phyloP scores from a whole-genome alignment of 2,329 filamentous ascomycete species.

The Juglanconis oblonga region DNA sequence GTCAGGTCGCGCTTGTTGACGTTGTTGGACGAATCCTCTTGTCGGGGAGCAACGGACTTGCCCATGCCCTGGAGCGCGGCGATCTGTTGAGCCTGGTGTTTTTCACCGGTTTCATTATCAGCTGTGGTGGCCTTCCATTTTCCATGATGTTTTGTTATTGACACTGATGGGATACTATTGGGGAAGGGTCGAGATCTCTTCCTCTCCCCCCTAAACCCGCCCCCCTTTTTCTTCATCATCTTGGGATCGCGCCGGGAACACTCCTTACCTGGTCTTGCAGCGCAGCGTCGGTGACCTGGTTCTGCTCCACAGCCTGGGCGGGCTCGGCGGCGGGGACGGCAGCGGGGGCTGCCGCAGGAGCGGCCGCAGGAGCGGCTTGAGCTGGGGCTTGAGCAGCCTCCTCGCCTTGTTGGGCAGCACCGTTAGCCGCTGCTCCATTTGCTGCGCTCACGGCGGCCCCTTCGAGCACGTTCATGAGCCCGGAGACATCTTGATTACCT shows the following conservation, averaged over 20 bases:
- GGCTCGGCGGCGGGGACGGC: not conserved
- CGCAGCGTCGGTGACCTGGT: constrained; percentile 28
- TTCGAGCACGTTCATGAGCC: constrained; percentile 43
- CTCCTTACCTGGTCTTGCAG: constrained; percentile 35
- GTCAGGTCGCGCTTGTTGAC: constrained; percentile 43
- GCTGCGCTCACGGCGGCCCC: constrained; percentile 42
- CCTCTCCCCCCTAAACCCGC: no score
- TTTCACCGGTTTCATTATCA: no score
- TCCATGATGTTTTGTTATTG: no score
- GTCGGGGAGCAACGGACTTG: constrained; percentile 46
- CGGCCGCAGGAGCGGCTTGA: constrained; percentile 23
- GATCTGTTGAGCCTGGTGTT: constrained; percentile 36
- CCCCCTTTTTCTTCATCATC: no score
- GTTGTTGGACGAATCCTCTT: constrained; percentile 20
- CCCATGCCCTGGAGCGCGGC: constrained; percentile 45
- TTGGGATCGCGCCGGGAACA: not conserved
- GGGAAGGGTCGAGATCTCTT: no score
- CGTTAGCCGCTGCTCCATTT: constrained; percentile 25
- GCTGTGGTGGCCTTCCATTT: no score
- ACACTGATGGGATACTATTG: not conserved
- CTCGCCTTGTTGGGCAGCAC: constrained; percentile 21
- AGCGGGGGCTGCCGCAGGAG: constrained; percentile 9
- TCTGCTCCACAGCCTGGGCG: not conserved
- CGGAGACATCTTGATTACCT: constrained; percentile 42
- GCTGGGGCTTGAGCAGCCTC: constrained; percentile 23